Percentiles rank a stretch among this genome's conserved stretches.
These are phyloP conservation scores for Candida yuanshanica DNA, from an alignment of 805 yeast genomes.

Conservation along the genomic window DNA sequence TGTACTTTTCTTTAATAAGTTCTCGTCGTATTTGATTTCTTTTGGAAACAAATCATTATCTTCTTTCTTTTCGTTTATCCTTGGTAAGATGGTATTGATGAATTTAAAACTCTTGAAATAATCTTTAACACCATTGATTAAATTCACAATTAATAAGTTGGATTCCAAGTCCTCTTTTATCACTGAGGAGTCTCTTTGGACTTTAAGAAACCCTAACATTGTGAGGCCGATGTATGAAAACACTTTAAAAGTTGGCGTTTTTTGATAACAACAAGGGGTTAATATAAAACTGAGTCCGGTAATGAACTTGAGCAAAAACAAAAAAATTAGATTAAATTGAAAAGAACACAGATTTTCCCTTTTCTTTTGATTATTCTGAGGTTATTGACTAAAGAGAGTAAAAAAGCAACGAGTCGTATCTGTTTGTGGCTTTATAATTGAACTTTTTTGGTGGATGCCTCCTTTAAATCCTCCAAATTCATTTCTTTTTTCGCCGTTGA, in stretches of 20 bases:
- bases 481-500: background rate
- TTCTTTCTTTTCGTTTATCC: background rate
- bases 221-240: too few relatives aligned
- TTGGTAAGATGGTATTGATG: conserved; percentile 15
- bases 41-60: conserved; percentile 16
- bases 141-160: background rate
- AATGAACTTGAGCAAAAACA: too few relatives aligned
- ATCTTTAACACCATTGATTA: conserved; percentile 4
- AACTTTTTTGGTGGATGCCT: too few relatives aligned
- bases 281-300: too few relatives aligned
- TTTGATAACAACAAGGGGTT: background rate
- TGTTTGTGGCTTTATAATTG: too few relatives aligned
- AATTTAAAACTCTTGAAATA: conserved; percentile 14
- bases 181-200: conserved; percentile 4
- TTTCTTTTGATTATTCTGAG: too few relatives aligned
- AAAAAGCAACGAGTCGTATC: too few relatives aligned
- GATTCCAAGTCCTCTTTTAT: background rate
- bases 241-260: too few relatives aligned
- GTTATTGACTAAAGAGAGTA: too few relatives aligned
- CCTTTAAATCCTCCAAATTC: background rate
- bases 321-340: too few relatives aligned
- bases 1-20: conserved; percentile 7
- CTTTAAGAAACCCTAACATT: conserved; percentile 9
- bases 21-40: conserved; percentile 11
- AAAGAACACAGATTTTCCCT: too few relatives aligned